These are phyloP conservation scores for Tausonia pullulans DNA, from an alignment of 1,284 basidiomycete genomes.

Conservation along the genomic window DNA sequence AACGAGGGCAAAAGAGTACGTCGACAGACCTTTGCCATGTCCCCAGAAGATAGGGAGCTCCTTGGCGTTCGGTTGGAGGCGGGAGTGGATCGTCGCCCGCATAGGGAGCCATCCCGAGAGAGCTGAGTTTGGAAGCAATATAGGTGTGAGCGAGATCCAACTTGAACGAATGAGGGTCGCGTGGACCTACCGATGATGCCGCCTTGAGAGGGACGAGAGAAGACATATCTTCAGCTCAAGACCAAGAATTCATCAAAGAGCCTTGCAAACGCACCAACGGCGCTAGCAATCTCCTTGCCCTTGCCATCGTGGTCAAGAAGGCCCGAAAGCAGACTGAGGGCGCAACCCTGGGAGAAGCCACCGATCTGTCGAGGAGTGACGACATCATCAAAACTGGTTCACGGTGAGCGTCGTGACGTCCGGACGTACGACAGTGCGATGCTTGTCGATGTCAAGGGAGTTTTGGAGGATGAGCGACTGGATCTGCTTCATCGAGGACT, in stretches of 20 bases:
- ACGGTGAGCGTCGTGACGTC: no score
- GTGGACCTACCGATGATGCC: not conserved
- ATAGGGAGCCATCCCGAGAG: constrained; percentile 15
- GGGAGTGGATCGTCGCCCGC: constrained; percentile 16
- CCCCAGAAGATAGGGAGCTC: constrained; percentile 76
- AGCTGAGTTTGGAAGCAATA: not conserved
- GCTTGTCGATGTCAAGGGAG: constrained; percentile 1
- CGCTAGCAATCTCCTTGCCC: constrained; percentile 46
- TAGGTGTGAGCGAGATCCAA: constrained; percentile 36
- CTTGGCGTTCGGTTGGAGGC: constrained; percentile 27
- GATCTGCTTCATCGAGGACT: constrained; percentile 49
- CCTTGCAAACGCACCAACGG: not conserved
- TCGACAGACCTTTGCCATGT: constrained; percentile 44
- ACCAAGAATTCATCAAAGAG: not conserved
- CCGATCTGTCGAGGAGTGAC: constrained; percentile 39
- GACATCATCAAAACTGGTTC: no score
- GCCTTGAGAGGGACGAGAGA: not conserved
- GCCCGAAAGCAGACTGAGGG: constrained; percentile 63
- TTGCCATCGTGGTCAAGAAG: constrained; percentile 45
- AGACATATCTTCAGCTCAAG: not conserved
- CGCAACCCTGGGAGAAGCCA: constrained; percentile 79
- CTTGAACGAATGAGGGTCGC: not conserved
- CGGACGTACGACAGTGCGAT: not conserved
- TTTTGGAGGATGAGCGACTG: constrained; percentile 49
- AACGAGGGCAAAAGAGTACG: no score